Conservation (phyloP, 2,329 filamentous ascomycete genomes). For the Fusarium nanum region DNA sequence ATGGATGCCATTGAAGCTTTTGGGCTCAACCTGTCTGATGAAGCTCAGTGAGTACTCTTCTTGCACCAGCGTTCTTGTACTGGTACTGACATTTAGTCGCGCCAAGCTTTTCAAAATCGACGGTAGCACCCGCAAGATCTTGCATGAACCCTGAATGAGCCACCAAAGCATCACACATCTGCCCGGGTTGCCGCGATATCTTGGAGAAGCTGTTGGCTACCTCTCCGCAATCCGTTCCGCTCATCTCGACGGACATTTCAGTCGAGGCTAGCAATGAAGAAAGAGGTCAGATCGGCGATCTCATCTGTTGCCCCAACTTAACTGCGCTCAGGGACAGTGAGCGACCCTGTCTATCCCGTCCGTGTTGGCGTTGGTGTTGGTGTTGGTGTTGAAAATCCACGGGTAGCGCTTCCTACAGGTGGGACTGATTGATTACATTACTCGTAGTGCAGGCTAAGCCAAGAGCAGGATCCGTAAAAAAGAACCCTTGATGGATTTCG, state of each 20-base stretch:
- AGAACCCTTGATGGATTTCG: not conserved
- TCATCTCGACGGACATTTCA: slow-evolving; percentile 42
- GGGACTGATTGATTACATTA: slow-evolving; percentile 26
- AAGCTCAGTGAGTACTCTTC: not conserved
- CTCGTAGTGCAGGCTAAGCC: not conserved
- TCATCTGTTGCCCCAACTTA: slow-evolving; percentile 11
- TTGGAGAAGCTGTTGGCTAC: not conserved
- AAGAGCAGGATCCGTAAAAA: not conserved
- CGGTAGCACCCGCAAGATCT: slow-evolving; percentile 11
- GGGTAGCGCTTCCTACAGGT: slow-evolving; percentile 21
- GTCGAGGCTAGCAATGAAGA: slow-evolving; percentile 33
- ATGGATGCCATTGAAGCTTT: not conserved
- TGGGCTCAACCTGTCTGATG: not conserved
- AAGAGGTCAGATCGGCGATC: slow-evolving; percentile 33
- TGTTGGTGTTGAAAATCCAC: slow-evolving; percentile 20
- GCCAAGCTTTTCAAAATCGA: slow-evolving; percentile 20
- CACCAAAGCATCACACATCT: not conserved
- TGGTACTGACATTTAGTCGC: not conserved
- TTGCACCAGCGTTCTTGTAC: not conserved
- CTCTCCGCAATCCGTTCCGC: slow-evolving; percentile 12
- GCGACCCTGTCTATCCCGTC: slow-evolving; percentile 16
- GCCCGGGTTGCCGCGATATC: slow-evolving; percentile 17
- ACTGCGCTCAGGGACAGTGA: slow-evolving; percentile 21
- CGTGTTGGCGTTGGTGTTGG: slow-evolving; percentile 19
- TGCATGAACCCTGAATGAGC: slow-evolving; percentile 21